Base-by-base conservation (phyloP, 2,329 filamentous ascomycete genomes). In the Alternaria arbusti region DNA sequence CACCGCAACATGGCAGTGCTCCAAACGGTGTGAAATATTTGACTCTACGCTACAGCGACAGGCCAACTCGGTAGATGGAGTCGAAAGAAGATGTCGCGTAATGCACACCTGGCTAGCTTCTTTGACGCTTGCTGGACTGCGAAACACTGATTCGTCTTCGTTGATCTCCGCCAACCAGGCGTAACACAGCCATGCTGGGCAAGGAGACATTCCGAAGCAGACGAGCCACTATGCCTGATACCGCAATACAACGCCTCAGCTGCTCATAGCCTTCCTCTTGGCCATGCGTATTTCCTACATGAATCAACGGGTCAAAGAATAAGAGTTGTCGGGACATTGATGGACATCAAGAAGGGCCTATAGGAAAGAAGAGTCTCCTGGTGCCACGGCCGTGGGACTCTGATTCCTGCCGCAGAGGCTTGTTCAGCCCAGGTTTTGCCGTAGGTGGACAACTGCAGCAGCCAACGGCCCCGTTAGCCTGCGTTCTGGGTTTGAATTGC, bases 401-500 rank as follows among this genome's bases (percentile, higher is more conserved):
- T 45, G 20, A 40, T 13, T 25, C 47, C 28, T 63, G 7, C 25
- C 40, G 45, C n/a, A 47, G 51, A 57, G 46, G 51, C 57, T 60
- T 64, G 54, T 66, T 54, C 45, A 36, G 46, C 32, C 57, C 20
- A 20, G 47, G n/a, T 54, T 36, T 44, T 13, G n/a, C 26, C 43
- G 32, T 57, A 32, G 12, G 57, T 57, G 54, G 59, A 51, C 13
- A 57, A 45, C 45, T 54, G 61, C 54, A 25, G 32, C 57, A 47
- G 57, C 55, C 51, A 58, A 57, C 50, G 55, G 45, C 49, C 36
- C 63, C 54, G 30, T 57, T 56, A 55, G 54, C 46, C 54, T 61
- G 57, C 64, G 36, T 54, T 43, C 50, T 65, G 58, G 58, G 57
- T 57, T 30, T 17, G 54, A 60, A 23, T 66, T 70, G 73, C 74